phyloP scores from a whole-genome alignment of 352 stramenopile genomes.

The Vaucheria bursata region DNA sequence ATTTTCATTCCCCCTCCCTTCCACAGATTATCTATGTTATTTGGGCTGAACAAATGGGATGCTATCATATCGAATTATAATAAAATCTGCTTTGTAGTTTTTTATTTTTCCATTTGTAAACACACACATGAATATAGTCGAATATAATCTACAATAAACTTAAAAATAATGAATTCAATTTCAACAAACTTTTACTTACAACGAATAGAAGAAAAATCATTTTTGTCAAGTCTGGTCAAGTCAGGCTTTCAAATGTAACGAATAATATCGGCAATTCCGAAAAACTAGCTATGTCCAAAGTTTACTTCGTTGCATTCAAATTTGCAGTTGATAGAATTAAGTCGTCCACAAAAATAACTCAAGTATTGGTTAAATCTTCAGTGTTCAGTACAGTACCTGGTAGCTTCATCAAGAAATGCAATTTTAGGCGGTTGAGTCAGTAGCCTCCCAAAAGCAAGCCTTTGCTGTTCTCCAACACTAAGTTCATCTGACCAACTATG shows the following conservation, averaged over 20 bases:
- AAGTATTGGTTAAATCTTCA: conserved; percentile 31
- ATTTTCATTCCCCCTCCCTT: too few relatives aligned
- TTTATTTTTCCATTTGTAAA: not conserved
- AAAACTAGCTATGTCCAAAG: not conserved
- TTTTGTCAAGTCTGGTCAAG: not conserved
- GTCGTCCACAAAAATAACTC: not conserved
- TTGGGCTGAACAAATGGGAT: too few relatives aligned
- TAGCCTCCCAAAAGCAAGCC: conserved; percentile 40
- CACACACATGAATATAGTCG: not conserved
- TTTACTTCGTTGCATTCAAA: conserved; percentile 18
- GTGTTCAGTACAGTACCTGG: conserved; percentile 29
- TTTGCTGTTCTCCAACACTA: conserved; percentile 42
- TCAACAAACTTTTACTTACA: not conserved
- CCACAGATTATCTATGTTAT: too few relatives aligned
- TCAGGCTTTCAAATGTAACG: conserved; percentile 8
- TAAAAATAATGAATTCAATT: too few relatives aligned
- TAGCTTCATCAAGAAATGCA: conserved; percentile 43
- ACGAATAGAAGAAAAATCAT: not conserved
- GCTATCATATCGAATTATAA: too few relatives aligned
- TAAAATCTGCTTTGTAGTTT: too few relatives aligned
- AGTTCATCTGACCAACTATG: conserved; percentile 38
- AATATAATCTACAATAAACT: not conserved
- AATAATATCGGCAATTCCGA: not conserved
- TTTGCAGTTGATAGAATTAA: conserved; percentile 23
- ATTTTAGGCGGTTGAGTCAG: conserved; percentile 35